These are phyloP conservation scores for Hondaea fermentalgiana DNA, from an alignment of 108 stramenopile genomes.

Conservation along the genomic window DNA sequence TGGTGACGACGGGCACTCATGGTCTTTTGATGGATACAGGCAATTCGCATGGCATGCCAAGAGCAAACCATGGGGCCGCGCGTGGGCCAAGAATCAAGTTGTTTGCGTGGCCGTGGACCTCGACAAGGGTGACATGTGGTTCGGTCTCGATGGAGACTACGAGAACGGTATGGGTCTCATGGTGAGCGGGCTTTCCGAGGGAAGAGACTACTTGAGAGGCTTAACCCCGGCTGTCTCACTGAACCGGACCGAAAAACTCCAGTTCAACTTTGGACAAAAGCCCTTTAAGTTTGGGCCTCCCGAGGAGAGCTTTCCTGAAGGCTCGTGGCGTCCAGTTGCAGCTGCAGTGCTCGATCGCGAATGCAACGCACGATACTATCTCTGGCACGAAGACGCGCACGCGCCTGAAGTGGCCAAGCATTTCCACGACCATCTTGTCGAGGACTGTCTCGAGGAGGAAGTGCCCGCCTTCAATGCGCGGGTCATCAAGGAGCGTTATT, in stretches of 20 bases:
- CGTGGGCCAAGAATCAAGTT: conserved; percentile 79
- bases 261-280: conserved; percentile 28
- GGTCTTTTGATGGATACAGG: conserved; percentile 91
- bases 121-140: conserved; percentile 68
- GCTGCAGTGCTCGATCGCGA: background rate
- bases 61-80: conserved; percentile 80
- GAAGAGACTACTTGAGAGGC: background rate
- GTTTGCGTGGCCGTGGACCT: conserved; percentile 78
- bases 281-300: conserved; percentile 23
- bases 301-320: background rate
- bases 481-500: background rate
- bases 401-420: background rate
- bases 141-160: conserved; percentile 70
- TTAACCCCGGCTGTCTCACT: conserved; percentile 29
- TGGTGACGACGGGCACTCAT: conserved; percentile 82
- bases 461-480: background rate
- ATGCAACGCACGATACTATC: background rate
- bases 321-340: background rate
- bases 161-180: conserved; percentile 19
- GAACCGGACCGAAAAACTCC: conserved; percentile 29
- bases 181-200: conserved; percentile 11
- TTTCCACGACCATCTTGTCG: background rate
- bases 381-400: background rate
- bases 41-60: conserved; percentile 77
- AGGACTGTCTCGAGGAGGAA: conserved; percentile 13